These are phyloP conservation scores for Vararia minispora DNA, from an alignment of 768 basidiomycete species.

Conservation along the genomic window DNA sequence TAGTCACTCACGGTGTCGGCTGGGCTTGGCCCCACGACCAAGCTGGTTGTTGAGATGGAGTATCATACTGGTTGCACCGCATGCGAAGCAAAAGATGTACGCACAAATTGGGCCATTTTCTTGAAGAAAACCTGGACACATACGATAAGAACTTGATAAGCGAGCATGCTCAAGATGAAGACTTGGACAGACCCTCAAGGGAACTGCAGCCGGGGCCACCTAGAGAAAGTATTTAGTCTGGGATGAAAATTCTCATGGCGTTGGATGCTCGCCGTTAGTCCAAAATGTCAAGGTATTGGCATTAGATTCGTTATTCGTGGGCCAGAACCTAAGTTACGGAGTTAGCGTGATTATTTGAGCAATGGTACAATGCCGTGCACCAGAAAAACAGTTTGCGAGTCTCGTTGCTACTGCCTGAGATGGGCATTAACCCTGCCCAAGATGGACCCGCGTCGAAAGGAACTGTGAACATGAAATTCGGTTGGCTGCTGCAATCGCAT, in stretches of 20 bases:
- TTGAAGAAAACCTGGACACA: constrained; percentile 57
- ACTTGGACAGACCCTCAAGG: too few species aligned
- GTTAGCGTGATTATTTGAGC: not conserved
- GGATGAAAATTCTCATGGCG: not conserved
- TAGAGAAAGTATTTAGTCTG: not conserved
- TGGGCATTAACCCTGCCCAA: constrained; percentile 22
- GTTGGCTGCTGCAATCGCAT: not conserved
- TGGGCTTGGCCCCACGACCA: constrained; percentile 54
- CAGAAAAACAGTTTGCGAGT: constrained; percentile 32
- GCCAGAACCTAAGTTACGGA: constrained; percentile 20
- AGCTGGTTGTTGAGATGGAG: constrained; percentile 21
- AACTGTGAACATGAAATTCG: constrained; percentile 13
- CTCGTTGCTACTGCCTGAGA: constrained; percentile 23
- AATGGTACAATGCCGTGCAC: constrained; percentile 3
- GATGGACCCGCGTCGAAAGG: constrained; percentile 26
- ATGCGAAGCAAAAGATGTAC: constrained; percentile 18
- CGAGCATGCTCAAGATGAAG: too few species aligned
- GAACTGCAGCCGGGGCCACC: constrained; percentile 70
- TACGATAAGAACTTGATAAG: too few species aligned
- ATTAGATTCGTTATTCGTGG: constrained; percentile 20
- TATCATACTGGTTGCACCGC: constrained; percentile 1
- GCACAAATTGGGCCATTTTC: constrained; percentile 51
- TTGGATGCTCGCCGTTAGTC: constrained; percentile 21
- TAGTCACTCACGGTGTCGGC: constrained; percentile 30
- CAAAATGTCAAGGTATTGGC: constrained; percentile 22